Percentiles rank a stretch among this genome's conserved stretches.
Evolutionary conservation across 2,329 filamentous ascomycete species (phyloP).

Genomic region (Ophiostoma ulmi): DNA sequence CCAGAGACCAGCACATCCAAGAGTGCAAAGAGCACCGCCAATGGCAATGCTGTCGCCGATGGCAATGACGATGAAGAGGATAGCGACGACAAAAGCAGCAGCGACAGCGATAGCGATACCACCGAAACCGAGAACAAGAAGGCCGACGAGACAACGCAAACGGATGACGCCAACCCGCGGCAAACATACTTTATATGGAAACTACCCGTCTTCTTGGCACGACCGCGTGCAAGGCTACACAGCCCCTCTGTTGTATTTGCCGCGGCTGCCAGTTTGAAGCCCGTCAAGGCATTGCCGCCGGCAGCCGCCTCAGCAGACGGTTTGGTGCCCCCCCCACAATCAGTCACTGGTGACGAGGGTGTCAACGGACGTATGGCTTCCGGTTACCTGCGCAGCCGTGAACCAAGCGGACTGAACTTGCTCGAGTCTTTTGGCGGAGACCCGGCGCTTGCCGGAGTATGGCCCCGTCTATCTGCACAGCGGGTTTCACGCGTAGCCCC

Average conservation of each 20-base stretch:
- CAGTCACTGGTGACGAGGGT: neutral
- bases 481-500: slow-evolving; percentile 71
- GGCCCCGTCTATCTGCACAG: slow-evolving; percentile 65
- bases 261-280: slow-evolving; percentile 56
- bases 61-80: slow-evolving; percentile 35
- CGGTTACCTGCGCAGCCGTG: slow-evolving; percentile 64
- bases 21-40: neutral
- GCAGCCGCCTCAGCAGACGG: slow-evolving; percentile 41
- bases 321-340: neutral
- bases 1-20: slow-evolving; percentile 25
- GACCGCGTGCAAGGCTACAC: slow-evolving; percentile 61
- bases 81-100: slow-evolving; percentile 10
- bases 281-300: slow-evolving; percentile 42
- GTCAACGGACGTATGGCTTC: slow-evolving; percentile 4
- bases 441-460: slow-evolving; percentile 54
- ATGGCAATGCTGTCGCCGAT: neutral
- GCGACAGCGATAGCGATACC: neutral
- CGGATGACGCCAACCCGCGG: slow-evolving; percentile 30
- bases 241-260: slow-evolving; percentile 61
- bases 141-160: slow-evolving; percentile 24
- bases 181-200: slow-evolving; percentile 57
- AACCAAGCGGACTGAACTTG: slow-evolving; percentile 69
- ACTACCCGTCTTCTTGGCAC: slow-evolving; percentile 51
- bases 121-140: slow-evolving; percentile 28
- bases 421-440: slow-evolving; percentile 67